Evolutionary conservation across 129 eudicot species (phyloP).

Genomic region (Artemisia tridentata): DNA sequence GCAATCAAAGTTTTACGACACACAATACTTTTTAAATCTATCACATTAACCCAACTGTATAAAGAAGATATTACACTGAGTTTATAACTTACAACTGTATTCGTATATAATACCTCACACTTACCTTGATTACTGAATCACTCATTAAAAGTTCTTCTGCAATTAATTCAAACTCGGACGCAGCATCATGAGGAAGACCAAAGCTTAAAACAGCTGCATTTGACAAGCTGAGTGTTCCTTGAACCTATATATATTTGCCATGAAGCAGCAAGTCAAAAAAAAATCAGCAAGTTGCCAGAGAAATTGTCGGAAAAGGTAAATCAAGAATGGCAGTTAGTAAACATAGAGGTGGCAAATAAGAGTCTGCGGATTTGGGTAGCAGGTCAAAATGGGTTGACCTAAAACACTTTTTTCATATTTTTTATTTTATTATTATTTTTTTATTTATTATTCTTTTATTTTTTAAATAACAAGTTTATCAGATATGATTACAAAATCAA

Average conservation of each 20-base stretch:
- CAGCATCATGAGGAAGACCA: slow-evolving; percentile 79
- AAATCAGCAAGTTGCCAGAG: slow-evolving; percentile 19
- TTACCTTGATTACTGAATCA: slow-evolving; percentile 79
- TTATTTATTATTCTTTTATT: neutral
- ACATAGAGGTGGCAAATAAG: neutral
- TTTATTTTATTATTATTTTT: neutral
- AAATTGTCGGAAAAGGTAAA: neutral
- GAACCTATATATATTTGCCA: slow-evolving; percentile 49
- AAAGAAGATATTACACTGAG: neutral
- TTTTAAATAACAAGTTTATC: neutral
- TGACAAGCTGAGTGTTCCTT: slow-evolving; percentile 88
- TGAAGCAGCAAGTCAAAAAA: slow-evolving; percentile 9
- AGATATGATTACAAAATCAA: neutral
- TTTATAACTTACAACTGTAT: neutral
- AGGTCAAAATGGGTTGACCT: neutral
- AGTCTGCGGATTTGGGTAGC: neutral
- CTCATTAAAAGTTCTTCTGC: slow-evolving; percentile 98
- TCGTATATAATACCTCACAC: slow-evolving; percentile 26
- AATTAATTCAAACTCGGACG: slow-evolving; percentile 82
- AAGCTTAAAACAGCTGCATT: slow-evolving; percentile 73
- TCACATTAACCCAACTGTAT: too few species aligned
- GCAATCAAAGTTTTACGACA: too few species aligned
- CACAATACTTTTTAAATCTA: too few species aligned
- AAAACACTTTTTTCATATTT: neutral
- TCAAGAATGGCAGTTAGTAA: neutral